Base-by-base conservation (phyloP, 176 grass and related monocot species). In the Tuctoria greenei region DNA sequence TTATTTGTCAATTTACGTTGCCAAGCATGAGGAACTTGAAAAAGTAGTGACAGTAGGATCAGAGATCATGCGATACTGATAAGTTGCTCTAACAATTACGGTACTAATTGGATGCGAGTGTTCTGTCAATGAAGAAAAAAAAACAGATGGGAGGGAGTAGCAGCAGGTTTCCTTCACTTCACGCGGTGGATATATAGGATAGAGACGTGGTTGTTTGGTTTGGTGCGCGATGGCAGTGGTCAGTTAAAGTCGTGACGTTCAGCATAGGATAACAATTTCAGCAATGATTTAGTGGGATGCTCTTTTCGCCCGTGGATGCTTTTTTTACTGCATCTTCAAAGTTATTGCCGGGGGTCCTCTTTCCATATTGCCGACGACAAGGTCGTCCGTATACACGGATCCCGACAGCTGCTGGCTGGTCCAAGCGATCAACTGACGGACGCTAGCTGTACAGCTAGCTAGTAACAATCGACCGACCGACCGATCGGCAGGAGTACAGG, bases 261-360 rank as follows among this genome's bases (percentile, higher is more conserved):
- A 17, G 67, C 74, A 61, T 73, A 72, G 13, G 64, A 67, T 82
- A 81, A 0, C 67, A 11, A 6, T 50, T 73, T 6, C 4, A 18
- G 23, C 35, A 11, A 41, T 3, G 31, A 3, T 68, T 49, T 20
- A n/a, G 44, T 42, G 6, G 35, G 82, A 31, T 3, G 31, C 31
- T 31, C 31, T 31, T 75, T 75, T 15, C 76, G 34, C 18, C 54
- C 42, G 31, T 37, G 55, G 38, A 63, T 10, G 45, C 23, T 55
- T 77, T 17, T n/a, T n/a, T n/a, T n/a, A n/a, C 27, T 43, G 71
- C 38, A 4, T 49, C 24, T 44, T 83, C 69, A 74, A 64, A 40
- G 24, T 69, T 28, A 82, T 54, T 67, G 67, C 27, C 4, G 23
- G 0, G 64, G 12, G 25, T 18, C 25, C 64, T 87, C 63, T 86